These are phyloP conservation scores for Leccinum solheimii DNA, from an alignment of 1,284 basidiomycete species.

Conservation along the genomic window DNA sequence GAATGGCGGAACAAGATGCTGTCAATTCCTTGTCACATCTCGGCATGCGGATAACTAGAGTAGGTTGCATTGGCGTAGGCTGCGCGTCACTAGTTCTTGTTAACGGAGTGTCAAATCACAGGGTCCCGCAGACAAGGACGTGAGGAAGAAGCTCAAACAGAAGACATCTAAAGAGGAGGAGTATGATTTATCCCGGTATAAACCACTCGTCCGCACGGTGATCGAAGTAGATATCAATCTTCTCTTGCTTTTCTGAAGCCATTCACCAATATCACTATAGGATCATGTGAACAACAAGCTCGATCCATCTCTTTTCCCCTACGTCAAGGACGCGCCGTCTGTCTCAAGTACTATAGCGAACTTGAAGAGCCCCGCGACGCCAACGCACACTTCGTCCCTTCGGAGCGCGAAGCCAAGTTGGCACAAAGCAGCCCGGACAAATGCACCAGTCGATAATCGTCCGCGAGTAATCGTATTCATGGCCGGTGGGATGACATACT, in stretches of 20 bases:
- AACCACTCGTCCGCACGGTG: conserved; percentile 82
- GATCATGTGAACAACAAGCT: conserved; percentile 82
- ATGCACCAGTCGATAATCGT: conserved; percentile 56
- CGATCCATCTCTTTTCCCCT: conserved; percentile 84
- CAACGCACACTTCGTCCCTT: conserved; percentile 68
- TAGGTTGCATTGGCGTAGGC: conserved; percentile 38
- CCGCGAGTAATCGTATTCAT: conserved; percentile 91
- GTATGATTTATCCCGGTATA: conserved; percentile 94
- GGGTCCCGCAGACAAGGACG: conserved; percentile 73
- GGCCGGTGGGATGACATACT: conserved; percentile 95
- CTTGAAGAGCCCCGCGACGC: conserved; percentile 41
- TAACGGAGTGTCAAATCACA: conserved; percentile 30
- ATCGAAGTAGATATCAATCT: conserved; percentile 59
- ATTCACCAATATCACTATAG: conserved; percentile 39
- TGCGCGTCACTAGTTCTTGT: neutral
- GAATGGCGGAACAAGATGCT: conserved; percentile 90
- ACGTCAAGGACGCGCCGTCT: conserved; percentile 83
- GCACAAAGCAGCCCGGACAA: conserved; percentile 69
- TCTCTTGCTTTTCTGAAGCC: neutral
- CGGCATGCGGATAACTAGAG: conserved; percentile 84
- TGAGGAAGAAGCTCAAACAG: conserved; percentile 79
- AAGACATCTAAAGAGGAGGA: conserved; percentile 78
- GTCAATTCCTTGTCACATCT: conserved; percentile 86
- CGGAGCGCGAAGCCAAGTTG: conserved; percentile 85
- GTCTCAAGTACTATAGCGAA: conserved; percentile 46